phyloP scores from a whole-genome alignment of 352 stramenopile species.

The Pythium phragmitis region DNA sequence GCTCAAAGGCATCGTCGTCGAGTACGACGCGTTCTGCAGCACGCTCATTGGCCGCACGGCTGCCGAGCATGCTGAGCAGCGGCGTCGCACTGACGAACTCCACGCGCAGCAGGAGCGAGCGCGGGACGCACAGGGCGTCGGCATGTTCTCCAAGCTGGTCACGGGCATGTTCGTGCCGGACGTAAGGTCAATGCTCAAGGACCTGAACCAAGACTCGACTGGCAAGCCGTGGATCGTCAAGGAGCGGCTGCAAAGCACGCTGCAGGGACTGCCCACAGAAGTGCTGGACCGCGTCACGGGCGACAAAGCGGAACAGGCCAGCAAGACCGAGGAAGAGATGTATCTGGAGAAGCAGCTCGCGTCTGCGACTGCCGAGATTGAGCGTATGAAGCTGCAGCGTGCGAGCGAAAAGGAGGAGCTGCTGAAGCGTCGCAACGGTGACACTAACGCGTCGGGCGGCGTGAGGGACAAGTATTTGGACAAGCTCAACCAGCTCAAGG shows the following conservation, averaged over 20 bases:
- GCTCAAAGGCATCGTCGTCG: conserved; percentile 74
- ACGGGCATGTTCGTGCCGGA: conserved; percentile 62
- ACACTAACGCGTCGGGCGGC: conserved; percentile 10
- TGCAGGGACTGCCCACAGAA: conserved; percentile 59
- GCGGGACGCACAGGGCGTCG: conserved; percentile 7
- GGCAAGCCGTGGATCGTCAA: conserved; percentile 65
- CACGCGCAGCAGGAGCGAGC: conserved; percentile 16
- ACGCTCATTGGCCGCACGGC: conserved; percentile 48
- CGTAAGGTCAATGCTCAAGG: conserved; percentile 59
- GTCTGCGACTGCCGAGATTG: conserved; percentile 34
- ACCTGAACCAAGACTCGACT: conserved; percentile 57
- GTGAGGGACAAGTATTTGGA: conserved; percentile 74
- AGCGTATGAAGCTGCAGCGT: conserved; percentile 33
- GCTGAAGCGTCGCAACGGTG: conserved; percentile 24
- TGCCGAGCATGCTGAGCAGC: conserved; percentile 34
- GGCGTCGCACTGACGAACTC: conserved; percentile 30
- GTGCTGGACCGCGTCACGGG: conserved; percentile 58
- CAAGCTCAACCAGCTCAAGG: conserved; percentile 69
- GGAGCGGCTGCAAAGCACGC: conserved; percentile 57
- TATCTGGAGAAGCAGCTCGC: conserved; percentile 61
- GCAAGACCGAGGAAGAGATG: conserved; percentile 50
- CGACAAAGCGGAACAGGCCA: conserved; percentile 25
- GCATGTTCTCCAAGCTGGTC: conserved; percentile 32
- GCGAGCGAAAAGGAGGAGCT: conserved; percentile 27
- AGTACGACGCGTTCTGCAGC: conserved; percentile 78